Evolutionary conservation across 73 alveolate species (phyloP).

Genomic region (Tetrahymena borealis): DNA sequence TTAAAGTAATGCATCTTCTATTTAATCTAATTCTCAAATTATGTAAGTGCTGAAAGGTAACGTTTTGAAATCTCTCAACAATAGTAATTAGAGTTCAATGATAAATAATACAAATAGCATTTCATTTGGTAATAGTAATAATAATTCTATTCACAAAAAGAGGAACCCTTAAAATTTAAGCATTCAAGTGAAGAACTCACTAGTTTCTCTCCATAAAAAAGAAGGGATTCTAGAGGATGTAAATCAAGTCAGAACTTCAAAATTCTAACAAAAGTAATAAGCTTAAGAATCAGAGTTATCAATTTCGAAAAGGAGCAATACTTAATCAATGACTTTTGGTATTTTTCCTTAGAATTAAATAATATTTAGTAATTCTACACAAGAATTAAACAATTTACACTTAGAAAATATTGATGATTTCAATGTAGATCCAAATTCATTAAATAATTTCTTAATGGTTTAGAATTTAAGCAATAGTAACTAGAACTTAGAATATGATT

Average conservation of each 20-base stretch:
- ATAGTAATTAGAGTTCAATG: neutral
- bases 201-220: neutral
- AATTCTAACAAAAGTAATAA: neutral
- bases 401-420: neutral
- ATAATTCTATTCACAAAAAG: neutral
- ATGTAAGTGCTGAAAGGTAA: neutral
- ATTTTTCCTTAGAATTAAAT: neutral
- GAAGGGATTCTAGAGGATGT: neutral
- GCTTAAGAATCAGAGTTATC: neutral
- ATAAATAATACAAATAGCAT: neutral
- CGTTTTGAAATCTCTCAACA: neutral
- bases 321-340: neutral
- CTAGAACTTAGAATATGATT: neutral
- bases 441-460: neutral
- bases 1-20: neutral
- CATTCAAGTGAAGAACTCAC: neutral
- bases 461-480: neutral
- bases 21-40: neutral
- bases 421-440: neutral
- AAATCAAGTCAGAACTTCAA: neutral
- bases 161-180: neutral
- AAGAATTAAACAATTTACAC: neutral
- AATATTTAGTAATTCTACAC: neutral
- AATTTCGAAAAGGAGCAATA: neutral
- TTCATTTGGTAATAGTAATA: neutral